Conservation (phyloP, 2,329 filamentous ascomycete genomes). For the Phyllosticta paracitricarpa region DNA sequence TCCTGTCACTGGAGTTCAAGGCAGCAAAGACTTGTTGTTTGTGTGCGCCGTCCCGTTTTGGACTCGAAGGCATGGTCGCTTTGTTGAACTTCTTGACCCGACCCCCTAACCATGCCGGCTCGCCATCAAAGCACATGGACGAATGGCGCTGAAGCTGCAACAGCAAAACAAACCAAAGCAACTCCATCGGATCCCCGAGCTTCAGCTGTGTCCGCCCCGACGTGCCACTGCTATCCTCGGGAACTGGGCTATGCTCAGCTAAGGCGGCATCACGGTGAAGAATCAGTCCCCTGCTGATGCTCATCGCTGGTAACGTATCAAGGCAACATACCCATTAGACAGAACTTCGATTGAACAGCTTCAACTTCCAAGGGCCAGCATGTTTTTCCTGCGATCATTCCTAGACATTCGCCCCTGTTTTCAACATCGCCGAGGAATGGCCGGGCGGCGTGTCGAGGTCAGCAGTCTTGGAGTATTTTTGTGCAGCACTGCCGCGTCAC, state of each 20-base stretch:
- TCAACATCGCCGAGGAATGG: neutral
- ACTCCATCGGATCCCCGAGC: neutral
- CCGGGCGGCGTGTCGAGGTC: neutral
- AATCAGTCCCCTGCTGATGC: neutral
- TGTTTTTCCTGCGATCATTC: neutral
- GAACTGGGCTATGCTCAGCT: neutral
- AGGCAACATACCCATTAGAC: neutral
- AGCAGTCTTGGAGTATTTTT: neutral
- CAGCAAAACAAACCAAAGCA: neutral
- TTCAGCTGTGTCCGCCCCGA: neutral
- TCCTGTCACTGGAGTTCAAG: neutral
- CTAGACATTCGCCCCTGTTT: neutral
- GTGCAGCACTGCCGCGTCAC: neutral
- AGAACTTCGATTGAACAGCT: neutral
- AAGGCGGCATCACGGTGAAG: neutral
- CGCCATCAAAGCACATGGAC: neutral
- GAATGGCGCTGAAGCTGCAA: neutral
- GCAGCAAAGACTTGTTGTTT: neutral
- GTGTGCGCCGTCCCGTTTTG: neutral
- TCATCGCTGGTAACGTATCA: neutral
- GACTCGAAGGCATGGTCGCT: neutral
- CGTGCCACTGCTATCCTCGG: neutral
- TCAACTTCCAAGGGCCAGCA: neutral
- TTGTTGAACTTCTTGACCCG: neutral
- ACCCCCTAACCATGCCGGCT: neutral